These are phyloP conservation scores for Hanseniaspora thailandica DNA, from an alignment of 805 yeast species.

Conservation along the genomic window DNA sequence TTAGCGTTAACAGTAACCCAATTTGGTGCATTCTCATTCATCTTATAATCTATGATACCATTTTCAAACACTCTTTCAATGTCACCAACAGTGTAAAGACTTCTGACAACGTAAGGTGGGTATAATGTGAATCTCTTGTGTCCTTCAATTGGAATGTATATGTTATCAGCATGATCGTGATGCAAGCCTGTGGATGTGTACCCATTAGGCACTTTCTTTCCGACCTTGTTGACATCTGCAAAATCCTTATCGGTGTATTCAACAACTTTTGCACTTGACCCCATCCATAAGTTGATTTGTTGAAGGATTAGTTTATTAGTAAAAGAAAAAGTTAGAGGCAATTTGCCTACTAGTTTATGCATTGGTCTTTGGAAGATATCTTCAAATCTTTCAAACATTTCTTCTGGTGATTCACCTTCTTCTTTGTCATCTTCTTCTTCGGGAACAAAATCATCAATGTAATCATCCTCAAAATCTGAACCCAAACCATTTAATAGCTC, in stretches of 20 bases:
- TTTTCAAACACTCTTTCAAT: conserved; percentile 42
- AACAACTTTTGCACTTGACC: conserved; percentile 28
- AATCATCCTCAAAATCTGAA: conserved; percentile 23
- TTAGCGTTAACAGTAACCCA: conserved; percentile 56
- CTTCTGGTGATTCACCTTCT: conserved; percentile 26
- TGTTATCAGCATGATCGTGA: conserved; percentile 71
- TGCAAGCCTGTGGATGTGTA: conserved; percentile 65
- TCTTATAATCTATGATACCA: conserved; percentile 55
- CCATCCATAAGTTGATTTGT: conserved; percentile 68
- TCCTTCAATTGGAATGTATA: conserved; percentile 52
- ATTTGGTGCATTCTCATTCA: conserved; percentile 43
- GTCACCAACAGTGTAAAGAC: conserved; percentile 53
- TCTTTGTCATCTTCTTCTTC: conserved; percentile 19
- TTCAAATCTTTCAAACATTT: conserved; percentile 33
- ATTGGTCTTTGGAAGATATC: conserved; percentile 56
- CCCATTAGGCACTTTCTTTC: conserved; percentile 44
- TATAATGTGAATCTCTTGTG: conserved; percentile 54
- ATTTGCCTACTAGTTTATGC: conserved; percentile 30
- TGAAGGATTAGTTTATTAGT: conserved; percentile 41
- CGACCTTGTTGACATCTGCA: conserved; percentile 31
- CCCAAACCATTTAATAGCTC: conserved; percentile 18
- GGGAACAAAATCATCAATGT: conserved; percentile 16
- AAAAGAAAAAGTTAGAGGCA: conserved; percentile 39
- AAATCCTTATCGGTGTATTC: conserved; percentile 15
- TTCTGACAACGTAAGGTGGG: conserved; percentile 49